Base-by-base conservation (phyloP, 192 early-diverging fungal genomes). In the Podila minutissima region DNA sequence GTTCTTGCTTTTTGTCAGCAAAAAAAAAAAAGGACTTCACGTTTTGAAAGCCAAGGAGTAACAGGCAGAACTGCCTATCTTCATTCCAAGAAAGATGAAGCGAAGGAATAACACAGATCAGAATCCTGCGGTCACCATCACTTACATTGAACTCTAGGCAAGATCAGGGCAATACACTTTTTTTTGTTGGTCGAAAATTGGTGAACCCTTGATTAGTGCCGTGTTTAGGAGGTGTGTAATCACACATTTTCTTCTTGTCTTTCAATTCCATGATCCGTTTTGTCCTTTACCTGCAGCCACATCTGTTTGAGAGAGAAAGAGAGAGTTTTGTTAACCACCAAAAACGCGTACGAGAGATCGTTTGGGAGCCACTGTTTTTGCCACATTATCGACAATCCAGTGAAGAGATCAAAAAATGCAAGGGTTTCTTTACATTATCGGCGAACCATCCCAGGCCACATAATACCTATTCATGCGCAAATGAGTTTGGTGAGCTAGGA, bases 391-490 rank as follows among this genome's bases (percentile, higher is more conserved):
- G 20, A n/a, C 8, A 5, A 20, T 6, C 50, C 24, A 10, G 53
- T 26, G 24, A 55, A 7, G n/a, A 55, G 53, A 55, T 22, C 8
- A 24, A 55, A 26, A 55, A 53, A 53, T n/a, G 22, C 6, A 53
- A 24, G 6, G 20, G 17, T 7, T 7, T 51, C 13, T 86, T 90
- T 86, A 94, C 93, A 88, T 96, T 96, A 85, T 96, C 95, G 0
- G 93, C 94, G 46, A 94, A 84, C 95, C 95, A 96, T 0, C 95
- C 95, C 60, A 94, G 86, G 10, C 95, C 94, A 72, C 93, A 95
- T 35, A 94, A 83, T 13, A 89, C 86, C 83, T 89, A 35, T 59
- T 49, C 15, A 37, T 61, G 3, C 73, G 24, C 13, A 67, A 8
- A 1, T 12, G 46, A 55, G 12, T 15, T 2, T 13, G 19, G 59